Evolutionary conservation across 2,329 filamentous ascomycete species (phyloP).

Genomic region (Monilinia fructicola): DNA sequence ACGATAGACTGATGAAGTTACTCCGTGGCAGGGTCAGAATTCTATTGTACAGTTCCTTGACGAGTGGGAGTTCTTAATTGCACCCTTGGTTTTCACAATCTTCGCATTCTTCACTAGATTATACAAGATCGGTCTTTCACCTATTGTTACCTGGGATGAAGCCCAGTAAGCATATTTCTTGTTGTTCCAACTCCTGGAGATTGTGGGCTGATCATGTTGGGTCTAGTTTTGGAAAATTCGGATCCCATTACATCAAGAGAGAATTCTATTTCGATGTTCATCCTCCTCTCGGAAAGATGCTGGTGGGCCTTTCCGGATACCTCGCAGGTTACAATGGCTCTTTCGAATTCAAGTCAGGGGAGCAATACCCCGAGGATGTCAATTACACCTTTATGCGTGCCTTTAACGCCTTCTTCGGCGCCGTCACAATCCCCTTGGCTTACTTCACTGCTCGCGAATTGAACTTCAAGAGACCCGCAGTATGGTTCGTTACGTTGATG

Average conservation of each 20-base stretch:
- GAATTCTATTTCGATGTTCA: conserved; percentile 99
- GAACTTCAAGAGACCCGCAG: conserved; percentile 78
- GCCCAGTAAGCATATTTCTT: conserved; percentile 58
- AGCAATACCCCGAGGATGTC: conserved; percentile 88
- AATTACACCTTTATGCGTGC: conserved; percentile 98
- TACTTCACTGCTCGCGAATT: conserved; percentile 94
- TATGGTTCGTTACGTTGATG: conserved; percentile 96
- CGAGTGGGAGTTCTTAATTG: conserved; percentile 62
- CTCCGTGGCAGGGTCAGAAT: conserved; percentile 46
- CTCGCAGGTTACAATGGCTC: conserved; percentile 97
- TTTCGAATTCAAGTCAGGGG: conserved; percentile 99
- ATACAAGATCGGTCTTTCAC: conserved; percentile 69
- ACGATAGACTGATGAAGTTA: conserved; percentile 32
- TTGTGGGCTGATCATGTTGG: conserved; percentile 27
- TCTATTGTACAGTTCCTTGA: conserved; percentile 62
- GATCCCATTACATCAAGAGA: conserved; percentile 97
- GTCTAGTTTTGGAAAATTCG: conserved; percentile 87
- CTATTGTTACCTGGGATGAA: conserved; percentile 75
- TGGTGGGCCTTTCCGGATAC: conserved; percentile 93
- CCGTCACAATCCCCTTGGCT: conserved; percentile 86
- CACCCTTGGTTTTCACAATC: conserved; percentile 60
- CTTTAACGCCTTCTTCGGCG: conserved; percentile 95
- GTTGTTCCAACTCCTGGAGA: conserved; percentile 40
- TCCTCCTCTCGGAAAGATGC: conserved; percentile 96
- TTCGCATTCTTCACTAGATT: conserved; percentile 66